Evolutionary conservation across 148 eudicot genomes (phyloP).

Genomic region (Fagopyrum esculentum): DNA sequence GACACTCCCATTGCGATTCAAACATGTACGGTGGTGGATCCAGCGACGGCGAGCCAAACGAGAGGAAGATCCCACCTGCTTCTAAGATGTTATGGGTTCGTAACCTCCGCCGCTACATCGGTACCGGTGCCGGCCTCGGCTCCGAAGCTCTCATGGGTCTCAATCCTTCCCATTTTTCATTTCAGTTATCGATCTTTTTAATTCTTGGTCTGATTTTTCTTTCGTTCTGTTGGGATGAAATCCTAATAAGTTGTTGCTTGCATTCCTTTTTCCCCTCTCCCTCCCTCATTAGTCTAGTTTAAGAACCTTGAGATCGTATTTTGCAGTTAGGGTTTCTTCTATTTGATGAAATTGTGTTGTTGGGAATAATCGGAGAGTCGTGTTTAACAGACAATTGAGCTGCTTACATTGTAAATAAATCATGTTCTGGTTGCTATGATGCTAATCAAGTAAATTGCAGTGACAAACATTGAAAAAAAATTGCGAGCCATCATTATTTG

Average conservation of each 20-base stretch:
- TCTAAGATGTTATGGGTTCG: conserved; percentile 98
- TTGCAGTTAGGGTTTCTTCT: conserved; percentile 6
- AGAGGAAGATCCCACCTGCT: conserved; percentile 79
- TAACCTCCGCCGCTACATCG: conserved; percentile 89
- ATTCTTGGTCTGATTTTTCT: background rate
- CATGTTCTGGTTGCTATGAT: background rate
- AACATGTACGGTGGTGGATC: conserved; percentile 61
- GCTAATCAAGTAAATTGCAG: background rate
- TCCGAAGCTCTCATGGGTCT: conserved; percentile 97
- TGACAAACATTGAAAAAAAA: background rate
- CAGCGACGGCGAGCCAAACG: conserved; percentile 75
- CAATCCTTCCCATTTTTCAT: conserved; percentile 10
- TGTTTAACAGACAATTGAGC: background rate
- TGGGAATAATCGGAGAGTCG: background rate
- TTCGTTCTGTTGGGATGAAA: background rate
- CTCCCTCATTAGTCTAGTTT: background rate
- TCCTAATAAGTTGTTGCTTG: background rate
- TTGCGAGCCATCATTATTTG: background rate
- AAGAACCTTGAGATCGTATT: background rate
- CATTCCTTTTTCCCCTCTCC: background rate
- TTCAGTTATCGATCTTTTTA: no score
- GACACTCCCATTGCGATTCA: background rate
- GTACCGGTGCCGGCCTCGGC: conserved; percentile 95
- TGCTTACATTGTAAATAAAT: background rate
- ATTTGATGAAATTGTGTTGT: background rate